Evolutionary conservation across 768 basidiomycete species (phyloP), one percentile per base, ranked within the genome.

Genomic region (Boletus sensibilis): DNA sequence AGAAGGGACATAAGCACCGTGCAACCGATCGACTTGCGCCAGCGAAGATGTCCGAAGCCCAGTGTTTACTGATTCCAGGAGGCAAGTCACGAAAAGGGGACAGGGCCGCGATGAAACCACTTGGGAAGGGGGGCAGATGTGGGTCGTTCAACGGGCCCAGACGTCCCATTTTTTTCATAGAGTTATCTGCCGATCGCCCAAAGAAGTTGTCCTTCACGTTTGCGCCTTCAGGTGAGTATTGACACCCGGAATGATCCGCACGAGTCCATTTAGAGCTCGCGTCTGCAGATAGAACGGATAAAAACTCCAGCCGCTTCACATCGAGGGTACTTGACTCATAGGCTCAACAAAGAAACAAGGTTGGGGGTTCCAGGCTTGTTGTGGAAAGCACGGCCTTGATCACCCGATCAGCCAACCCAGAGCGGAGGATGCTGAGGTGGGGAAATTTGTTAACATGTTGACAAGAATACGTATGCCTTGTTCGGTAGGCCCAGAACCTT

Each of bases 191-290:
- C 48, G 57, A 64, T 60, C 57, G 23, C 53, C 23, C 52, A 55
- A 54, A 51, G 55, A 58, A 48, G 61, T 52, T 27, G 16, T 41
- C 45, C 31, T 55, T 61, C 60, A 60, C 50, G 38, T 42, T 61
- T 61, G 35, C 61, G 61, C 67, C 52, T 40, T 25, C 20, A 41
- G 23, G 56, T 39, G 47, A 5, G 27, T n/a, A 43, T 56, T 59
- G 31, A 45, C 31, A 29, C 58, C 58, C 68, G 68, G 68, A 45
- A 63, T 68, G 67, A 70, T 68, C 67, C 67, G 65, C 53, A 49
- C 10, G 42, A 42, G 52, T 47, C 56, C 46, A 49, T 64, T 66
- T 57, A 62, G 58, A 60, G 50, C 42, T 39, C 39, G 33, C 59
- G 35, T 63, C 38, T 56, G 64, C 43, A 63, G 61, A 66, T 67